Evolutionary conservation across 139 green algal genomes (phyloP).

Genomic region (Chlorella sp.): DNA sequence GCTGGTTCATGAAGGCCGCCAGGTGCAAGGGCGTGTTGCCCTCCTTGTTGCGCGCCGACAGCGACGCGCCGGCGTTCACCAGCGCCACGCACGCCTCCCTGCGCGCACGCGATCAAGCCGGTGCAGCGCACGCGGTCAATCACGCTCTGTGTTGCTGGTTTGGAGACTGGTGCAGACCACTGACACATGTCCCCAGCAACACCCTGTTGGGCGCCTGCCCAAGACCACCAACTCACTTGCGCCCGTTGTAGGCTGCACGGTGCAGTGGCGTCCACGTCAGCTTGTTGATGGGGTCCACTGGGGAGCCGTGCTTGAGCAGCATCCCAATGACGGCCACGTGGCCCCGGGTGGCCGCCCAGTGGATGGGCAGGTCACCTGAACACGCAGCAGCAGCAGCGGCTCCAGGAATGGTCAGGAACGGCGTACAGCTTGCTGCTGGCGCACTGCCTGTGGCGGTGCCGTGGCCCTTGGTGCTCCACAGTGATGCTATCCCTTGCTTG

Average conservation of each 20-base stretch:
- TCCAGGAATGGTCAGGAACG: too few species aligned
- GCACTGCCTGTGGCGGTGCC: too few species aligned
- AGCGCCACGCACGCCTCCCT: conserved; percentile 5
- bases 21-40: conserved; percentile 50
- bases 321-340: conserved; percentile 28
- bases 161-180: background rate
- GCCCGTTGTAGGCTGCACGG: conserved; percentile 37
- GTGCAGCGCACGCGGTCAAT: background rate
- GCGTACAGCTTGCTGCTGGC: too few species aligned
- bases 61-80: conserved; percentile 11
- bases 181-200: background rate
- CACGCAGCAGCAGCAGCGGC: too few species aligned
- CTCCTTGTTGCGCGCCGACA: conserved; percentile 24
- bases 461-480: too few species aligned
- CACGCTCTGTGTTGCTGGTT: background rate
- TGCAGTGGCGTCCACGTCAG: conserved; percentile 44
- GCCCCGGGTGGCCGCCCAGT: conserved; percentile 39
- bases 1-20: conserved; percentile 38
- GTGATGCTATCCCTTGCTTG: too few species aligned
- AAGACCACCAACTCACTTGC: too few species aligned
- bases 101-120: background rate
- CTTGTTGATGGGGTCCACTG: conserved; percentile 30
- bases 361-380: conserved; percentile 35
- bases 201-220: too few species aligned
- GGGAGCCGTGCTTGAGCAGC: conserved; percentile 17